phyloP scores from a whole-genome alignment of 1,139 yeast genomes.

The Blastobotrys serpentis region DNA sequence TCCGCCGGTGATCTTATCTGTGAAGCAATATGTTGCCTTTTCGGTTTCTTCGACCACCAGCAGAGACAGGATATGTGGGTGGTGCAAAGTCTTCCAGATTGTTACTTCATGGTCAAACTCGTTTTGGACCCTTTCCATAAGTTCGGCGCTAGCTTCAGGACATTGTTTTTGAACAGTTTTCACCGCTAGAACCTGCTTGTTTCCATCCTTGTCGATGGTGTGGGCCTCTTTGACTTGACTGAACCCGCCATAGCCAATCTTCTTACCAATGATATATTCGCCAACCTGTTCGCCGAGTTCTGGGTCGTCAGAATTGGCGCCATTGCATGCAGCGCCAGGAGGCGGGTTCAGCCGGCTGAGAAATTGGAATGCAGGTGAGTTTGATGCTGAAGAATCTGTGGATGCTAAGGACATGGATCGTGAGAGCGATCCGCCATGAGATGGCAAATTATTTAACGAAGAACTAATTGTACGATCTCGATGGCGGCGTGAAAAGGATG shows the following conservation, averaged over 20 bases:
- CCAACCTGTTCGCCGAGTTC: constrained; percentile 54
- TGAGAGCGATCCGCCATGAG: constrained; percentile 13
- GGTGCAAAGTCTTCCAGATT: constrained; percentile 70
- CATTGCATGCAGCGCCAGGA: constrained; percentile 17
- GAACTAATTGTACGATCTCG: constrained; percentile 27
- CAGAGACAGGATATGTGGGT: constrained; percentile 64
- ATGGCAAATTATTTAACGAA: constrained; percentile 20
- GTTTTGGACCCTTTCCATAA: constrained; percentile 40
- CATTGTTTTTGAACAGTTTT: constrained; percentile 58
- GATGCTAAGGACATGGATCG: constrained; percentile 23
- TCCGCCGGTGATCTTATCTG: constrained; percentile 73
- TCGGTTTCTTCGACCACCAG: constrained; percentile 60
- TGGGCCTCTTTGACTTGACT: constrained; percentile 80
- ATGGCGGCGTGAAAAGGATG: constrained; percentile 24
- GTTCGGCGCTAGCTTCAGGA: constrained; percentile 25
- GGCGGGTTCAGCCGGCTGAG: constrained; percentile 39
- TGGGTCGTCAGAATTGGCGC: constrained; percentile 27
- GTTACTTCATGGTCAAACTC: constrained; percentile 69
- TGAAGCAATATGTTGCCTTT: constrained; percentile 67
- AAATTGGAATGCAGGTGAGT: constrained; percentile 44
- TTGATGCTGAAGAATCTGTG: constrained; percentile 25
- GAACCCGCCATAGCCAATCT: constrained; percentile 93
- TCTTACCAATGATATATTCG: constrained; percentile 53
- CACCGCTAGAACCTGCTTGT: constrained; percentile 56
- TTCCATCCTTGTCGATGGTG: constrained; percentile 42